These are phyloP conservation scores for Penicillium sumatraense DNA, from an alignment of 2,329 filamentous ascomycete genomes.

Conservation along the genomic window DNA sequence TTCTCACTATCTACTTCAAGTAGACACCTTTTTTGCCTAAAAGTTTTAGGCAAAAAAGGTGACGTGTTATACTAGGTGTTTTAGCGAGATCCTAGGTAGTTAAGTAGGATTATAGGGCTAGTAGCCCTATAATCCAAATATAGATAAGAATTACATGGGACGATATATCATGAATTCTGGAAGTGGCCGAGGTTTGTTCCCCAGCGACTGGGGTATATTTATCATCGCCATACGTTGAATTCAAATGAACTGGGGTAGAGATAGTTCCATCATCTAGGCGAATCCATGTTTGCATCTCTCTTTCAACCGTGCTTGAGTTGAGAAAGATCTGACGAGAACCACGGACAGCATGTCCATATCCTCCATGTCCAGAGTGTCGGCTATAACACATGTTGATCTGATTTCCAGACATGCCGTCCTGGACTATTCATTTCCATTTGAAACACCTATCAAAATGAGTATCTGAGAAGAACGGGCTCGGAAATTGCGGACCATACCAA, in stretches of 20 bases:
- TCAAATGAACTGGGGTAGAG: constrained; percentile 60
- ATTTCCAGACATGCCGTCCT: constrained; percentile 45
- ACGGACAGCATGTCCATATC: constrained; percentile 68
- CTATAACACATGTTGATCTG: constrained; percentile 61
- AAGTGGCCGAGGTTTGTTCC: too few species aligned
- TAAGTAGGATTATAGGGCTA: too few species aligned
- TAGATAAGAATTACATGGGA: too few species aligned
- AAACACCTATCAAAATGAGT: constrained; percentile 37
- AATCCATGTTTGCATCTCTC: constrained; percentile 63
- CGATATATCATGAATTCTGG: too few species aligned
- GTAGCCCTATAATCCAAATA: too few species aligned
- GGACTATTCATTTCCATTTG: constrained; percentile 40
- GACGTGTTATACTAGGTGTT: too few species aligned
- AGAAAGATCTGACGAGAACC: constrained; percentile 63
- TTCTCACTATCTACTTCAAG: too few species aligned
- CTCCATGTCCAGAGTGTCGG: constrained; percentile 71
- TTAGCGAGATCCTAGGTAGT: too few species aligned
- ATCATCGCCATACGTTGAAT: constrained; percentile 64
- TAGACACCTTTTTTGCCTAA: too few species aligned
- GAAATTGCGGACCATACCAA: constrained; percentile 36
- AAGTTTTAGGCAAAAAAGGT: too few species aligned
- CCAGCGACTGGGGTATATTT: too few species aligned
- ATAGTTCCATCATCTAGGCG: constrained; percentile 61
- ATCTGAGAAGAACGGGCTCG: background rate
- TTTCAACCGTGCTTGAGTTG: constrained; percentile 46